Evolutionary conservation across 2,329 filamentous ascomycete genomes (phyloP).

Genomic region (Fusarium graminum): DNA sequence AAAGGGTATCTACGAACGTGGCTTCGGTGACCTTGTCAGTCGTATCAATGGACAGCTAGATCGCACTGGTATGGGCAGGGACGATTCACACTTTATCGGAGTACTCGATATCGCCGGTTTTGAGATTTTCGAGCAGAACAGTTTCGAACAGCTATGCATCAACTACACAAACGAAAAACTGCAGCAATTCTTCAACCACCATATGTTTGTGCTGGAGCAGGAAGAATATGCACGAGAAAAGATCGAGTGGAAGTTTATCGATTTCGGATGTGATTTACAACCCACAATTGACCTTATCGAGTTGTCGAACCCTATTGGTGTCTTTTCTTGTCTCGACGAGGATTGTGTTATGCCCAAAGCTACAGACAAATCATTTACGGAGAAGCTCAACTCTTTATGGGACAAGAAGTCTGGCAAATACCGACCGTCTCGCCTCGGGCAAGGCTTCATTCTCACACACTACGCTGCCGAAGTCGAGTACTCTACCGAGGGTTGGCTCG

Average conservation of each 20-base stretch:
- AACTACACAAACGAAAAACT: conserved; percentile 99
- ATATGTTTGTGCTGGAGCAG: conserved; percentile 99
- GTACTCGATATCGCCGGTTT: conserved; percentile 99
- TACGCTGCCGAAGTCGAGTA: conserved; percentile 99
- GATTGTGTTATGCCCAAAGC: conserved; percentile 99
- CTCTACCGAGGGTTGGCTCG: conserved; percentile 92
- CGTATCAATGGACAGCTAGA: conserved; percentile 94
- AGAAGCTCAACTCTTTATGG: conserved; percentile 97
- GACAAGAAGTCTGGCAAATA: conserved; percentile 97
- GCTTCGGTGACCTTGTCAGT: conserved; percentile 91
- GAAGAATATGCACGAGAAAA: conserved; percentile 98
- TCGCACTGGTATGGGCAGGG: conserved; percentile 82
- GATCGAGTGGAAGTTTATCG: conserved; percentile 99
- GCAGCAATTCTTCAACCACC: conserved; percentile 99
- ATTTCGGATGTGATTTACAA: conserved; percentile 96
- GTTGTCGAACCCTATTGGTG: conserved; percentile 94
- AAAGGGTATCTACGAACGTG: conserved; percentile 97
- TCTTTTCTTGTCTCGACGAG: conserved; percentile 98
- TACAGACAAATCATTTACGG: conserved; percentile 95
- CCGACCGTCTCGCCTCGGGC: conserved; percentile 84
- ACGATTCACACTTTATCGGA: conserved; percentile 96
- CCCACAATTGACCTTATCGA: conserved; percentile 98
- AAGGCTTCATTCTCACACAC: conserved; percentile 96
- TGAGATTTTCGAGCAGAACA: conserved; percentile 98
- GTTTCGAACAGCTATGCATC: conserved; percentile 98